These are phyloP conservation scores for Taphrina deformans DNA, from an alignment of 1,139 yeast species.

Conservation along the genomic window DNA sequence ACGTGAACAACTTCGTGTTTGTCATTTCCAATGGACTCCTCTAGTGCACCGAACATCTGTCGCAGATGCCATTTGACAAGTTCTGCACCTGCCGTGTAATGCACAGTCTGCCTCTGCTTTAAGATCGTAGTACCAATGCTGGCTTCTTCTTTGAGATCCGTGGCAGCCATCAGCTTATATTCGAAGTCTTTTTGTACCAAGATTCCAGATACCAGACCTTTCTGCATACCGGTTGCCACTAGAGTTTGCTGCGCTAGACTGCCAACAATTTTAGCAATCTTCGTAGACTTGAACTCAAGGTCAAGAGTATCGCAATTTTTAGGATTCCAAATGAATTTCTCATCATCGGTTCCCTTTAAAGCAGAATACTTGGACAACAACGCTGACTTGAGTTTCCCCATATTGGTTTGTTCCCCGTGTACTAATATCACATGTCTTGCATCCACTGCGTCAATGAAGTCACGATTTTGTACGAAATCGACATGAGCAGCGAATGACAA, in stretches of 20 bases:
- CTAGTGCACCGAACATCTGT: constrained; percentile 91
- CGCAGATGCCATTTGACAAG: constrained; percentile 83
- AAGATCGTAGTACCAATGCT: constrained; percentile 83
- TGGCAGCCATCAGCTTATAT: constrained; percentile 73
- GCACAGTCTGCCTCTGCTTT: constrained; percentile 74
- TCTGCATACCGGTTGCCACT: constrained; percentile 38
- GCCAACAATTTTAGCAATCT: constrained; percentile 58
- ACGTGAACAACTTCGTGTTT: constrained; percentile 43
- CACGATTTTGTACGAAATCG: constrained; percentile 88
- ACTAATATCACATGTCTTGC: constrained; percentile 72
- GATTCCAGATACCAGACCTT: constrained; percentile 69
- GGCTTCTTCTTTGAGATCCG: constrained; percentile 85
- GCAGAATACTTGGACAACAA: constrained; percentile 79
- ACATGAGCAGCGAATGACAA: constrained; percentile 98
- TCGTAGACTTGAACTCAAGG: constrained; percentile 76
- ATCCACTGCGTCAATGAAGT: constrained; percentile 81
- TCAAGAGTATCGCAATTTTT: constrained; percentile 80
- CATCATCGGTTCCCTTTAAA: constrained; percentile 81
- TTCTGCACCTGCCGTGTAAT: constrained; percentile 77
- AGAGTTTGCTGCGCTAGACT: constrained; percentile 37
- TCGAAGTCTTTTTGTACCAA: constrained; percentile 90
- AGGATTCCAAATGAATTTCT: constrained; percentile 91
- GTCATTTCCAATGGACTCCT: constrained; percentile 58
- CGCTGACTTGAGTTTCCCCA: constrained; percentile 96
- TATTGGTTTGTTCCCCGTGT: constrained; percentile 97